Base-by-base conservation (phyloP, 1,139 yeast species). In the Taphrina betulina region DNA sequence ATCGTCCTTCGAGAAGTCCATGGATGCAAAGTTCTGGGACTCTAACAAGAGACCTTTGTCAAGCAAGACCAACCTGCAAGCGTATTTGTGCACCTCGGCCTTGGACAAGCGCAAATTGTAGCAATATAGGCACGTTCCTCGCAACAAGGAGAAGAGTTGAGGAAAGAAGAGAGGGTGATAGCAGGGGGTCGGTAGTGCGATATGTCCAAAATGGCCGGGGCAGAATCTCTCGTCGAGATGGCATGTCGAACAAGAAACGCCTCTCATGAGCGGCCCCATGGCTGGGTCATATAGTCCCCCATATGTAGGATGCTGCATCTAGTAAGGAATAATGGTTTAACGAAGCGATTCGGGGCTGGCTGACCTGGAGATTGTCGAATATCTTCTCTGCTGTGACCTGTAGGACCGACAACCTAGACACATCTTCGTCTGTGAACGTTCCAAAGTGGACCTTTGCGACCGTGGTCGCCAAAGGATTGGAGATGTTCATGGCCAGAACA, bases 131-230 rank as follows among this genome's bases (percentile, higher is more conserved):
- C 99, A 94, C 24, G 92, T 74, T 40, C 92, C 78, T 69, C 97
- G 78, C 67, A 94, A 76, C 65, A 84, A 82, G 60, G 86, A 78
- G 74, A 83, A 92, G 76, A 94, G 76, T 71, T 92, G 97, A 67
- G 82, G 80, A 80, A 94, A 92, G 68, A 94, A 92, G 66, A 94
- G 74, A 16, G 98, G 97, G 68, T 89, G 92, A 75, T 89, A 94
- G 45, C 88, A 95, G 3, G 97, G 95, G 37, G 88, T 84, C 7
- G 98, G 98, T 63, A 94, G 78, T 69, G 92, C 96, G 60, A 94
- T 89, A 71, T 94, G 98, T 59, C 99, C 99, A 72, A 88, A 89
- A 71, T 94, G 99, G 35, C 99, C 99, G 2, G 97, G 96, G 73
- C 99, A 94, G 66, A 81, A 84, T 67, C 86, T 82, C 65, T 92